Base-by-base conservation (phyloP, 805 yeast species). In the Pichia eremophila region DNA sequence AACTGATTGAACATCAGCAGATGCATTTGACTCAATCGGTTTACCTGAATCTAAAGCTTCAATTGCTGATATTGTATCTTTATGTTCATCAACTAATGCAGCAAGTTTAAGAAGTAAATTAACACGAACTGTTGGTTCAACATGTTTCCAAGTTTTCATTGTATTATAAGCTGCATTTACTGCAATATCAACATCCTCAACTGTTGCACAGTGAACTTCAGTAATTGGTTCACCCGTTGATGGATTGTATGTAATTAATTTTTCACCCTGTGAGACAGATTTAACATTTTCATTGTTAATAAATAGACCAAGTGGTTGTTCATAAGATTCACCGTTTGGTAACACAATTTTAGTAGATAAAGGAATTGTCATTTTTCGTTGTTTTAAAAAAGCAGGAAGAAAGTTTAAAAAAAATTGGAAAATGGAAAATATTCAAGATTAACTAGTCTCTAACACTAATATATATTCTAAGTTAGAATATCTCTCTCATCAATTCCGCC, bases 291-390 rank as follows among this genome's bases (percentile, higher is more conserved):
- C 75, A 54, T 78, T 78, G 62, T 77, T 71, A 57, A 78, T 77
- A 61, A 77, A 81, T 51, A 80, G 66, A 8, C 86, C 87, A n/a
- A 78, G 50, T 37, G 85, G 86, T 56, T 78, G 83, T 27, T 62
- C 54, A 60, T 67, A 75, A 43, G 68, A 70, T 43, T 61, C 56
- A 44, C 83, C 83, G 39, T 70, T 72, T 19, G 83, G 81, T 29
- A 64, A 46, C 2, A 50, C 50, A 37, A 64, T 45, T 37, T 58
- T 54, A 14, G 44, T 29, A n/a, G 40, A 5, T 39, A 47, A 39
- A 36, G 50, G 41, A 28, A 47, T 14, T 15, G 42, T 10, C 18
- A 37, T 34, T 34, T 9, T 34, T 29, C 14, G 32, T 29, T 29
- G 25, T 22, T 22, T 22, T 9, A 34, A 34, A 34, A 34, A 34